Evolutionary conservation across 1,284 basidiomycete species (phyloP), one percentile per base, ranked within the genome.

Genomic region (Moesziomyces sp.): DNA sequence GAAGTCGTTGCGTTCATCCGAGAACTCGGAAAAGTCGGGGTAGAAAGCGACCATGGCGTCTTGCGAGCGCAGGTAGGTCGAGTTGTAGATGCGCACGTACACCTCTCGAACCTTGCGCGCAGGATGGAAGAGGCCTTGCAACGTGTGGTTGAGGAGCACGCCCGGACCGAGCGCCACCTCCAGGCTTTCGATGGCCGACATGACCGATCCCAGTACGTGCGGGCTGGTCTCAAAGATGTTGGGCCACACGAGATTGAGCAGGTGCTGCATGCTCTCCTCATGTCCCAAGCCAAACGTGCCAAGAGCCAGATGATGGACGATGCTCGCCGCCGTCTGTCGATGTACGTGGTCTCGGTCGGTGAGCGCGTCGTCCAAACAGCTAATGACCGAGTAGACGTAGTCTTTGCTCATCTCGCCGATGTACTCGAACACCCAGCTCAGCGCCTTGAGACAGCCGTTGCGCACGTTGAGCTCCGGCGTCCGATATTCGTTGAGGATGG

Each of bases 361-460:
- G 53, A 99, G 88, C 1, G 96, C 95, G 78, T 99, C 97, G 85
- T 99, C 97, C 46, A 99, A 89, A 88, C 97, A 94, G 13, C 94
- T 95, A 57, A 98, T 92, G 19, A 98, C 94, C 1, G 93, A 96
- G 86, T 98, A 94, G 81, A 92, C 92, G 84, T 99, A 99, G 87
- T 97, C 97, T 75, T 97, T 96, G 28, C 94, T 95, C 87, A 98
- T 96, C 44, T 97, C 97, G n/a, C 97, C 97, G 79, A 99, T 96
- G 83, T 99, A 99, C 87, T 99, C 97, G 83, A 99, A 99, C 64
- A 99, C 92, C 88, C 97, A 99, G 5, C 95, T 94, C 28, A 99
- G 88, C 0, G 97, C 95, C 85, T 99, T 99, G 70, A 99, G 88
- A 89, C 96, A 99, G 68, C 97, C 97, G n/a, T 96, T 99, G 57